These are phyloP conservation scores for Afroboletus lepidellus DNA, from an alignment of 1,284 basidiomycete species.

Conservation along the genomic window DNA sequence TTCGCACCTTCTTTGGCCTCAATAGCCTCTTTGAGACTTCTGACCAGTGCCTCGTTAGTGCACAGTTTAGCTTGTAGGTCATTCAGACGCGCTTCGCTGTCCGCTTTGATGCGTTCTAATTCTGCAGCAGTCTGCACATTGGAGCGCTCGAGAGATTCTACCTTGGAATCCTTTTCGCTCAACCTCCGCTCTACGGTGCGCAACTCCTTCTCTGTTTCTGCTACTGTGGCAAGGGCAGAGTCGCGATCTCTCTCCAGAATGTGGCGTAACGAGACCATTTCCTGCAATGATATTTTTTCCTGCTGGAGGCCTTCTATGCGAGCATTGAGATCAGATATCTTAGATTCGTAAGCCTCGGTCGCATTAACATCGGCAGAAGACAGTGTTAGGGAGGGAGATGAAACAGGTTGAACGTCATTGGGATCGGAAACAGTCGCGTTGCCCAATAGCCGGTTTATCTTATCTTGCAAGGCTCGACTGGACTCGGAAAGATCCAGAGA, in stretches of 20 bases:
- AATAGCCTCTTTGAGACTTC: conserved; percentile 51
- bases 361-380: conserved; percentile 33
- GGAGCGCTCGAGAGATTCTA: conserved; percentile 50
- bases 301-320: conserved; percentile 56
- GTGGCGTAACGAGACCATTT: conserved; percentile 37
- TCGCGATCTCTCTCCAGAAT: conserved; percentile 48
- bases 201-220: conserved; percentile 50
- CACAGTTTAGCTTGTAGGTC: conserved; percentile 51
- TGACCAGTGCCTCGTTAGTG: conserved; percentile 43
- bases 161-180: conserved; percentile 51
- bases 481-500: conserved; percentile 41
- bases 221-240: conserved; percentile 39
- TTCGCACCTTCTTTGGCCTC: conserved; percentile 53
- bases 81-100: conserved; percentile 45
- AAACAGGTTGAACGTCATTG: conserved; percentile 4
- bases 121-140: conserved; percentile 43
- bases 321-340: conserved; percentile 42
- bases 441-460: conserved; percentile 45
- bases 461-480: conserved; percentile 48
- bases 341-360: conserved; percentile 36
- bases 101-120: conserved; percentile 44
- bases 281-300: conserved; percentile 45
- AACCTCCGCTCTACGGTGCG: conserved; percentile 46
- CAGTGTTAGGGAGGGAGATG: conserved; percentile 13
- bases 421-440: conserved; percentile 24